These are phyloP conservation scores for Berkeleyomyces basicola DNA, from an alignment of 2,329 filamentous ascomycete genomes.

Conservation along the genomic window DNA sequence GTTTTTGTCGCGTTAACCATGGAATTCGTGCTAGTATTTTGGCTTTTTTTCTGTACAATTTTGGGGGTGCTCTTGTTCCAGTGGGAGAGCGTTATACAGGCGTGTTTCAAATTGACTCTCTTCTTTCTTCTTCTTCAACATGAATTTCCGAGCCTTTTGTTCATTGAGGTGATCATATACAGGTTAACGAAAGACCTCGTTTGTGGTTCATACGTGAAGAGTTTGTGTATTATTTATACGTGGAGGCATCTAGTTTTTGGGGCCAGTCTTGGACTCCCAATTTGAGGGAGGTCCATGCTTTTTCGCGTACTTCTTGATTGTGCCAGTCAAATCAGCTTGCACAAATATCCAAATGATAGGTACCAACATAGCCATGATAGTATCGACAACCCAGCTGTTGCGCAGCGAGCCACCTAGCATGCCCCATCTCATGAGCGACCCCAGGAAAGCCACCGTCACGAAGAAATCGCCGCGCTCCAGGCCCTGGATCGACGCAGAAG, in stretches of 20 bases:
- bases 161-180: not conserved
- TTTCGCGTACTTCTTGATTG: conserved; percentile 39
- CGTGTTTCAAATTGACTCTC: conserved; percentile 2
- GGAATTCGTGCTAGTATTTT: not conserved
- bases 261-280: conserved; percentile 20
- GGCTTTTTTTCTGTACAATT: not conserved
- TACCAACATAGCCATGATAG: conserved; percentile 36
- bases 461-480: conserved; percentile 69
- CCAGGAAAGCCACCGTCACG: conserved; percentile 59
- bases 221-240: not conserved
- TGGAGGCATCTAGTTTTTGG: conserved; percentile 2
- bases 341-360: conserved; percentile 42
- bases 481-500: conserved; percentile 48
- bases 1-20: not conserved
- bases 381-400: conserved; percentile 45
- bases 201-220: not conserved
- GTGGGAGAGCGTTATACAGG: not conserved
- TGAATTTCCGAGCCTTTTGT: not conserved
- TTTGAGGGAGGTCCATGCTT: conserved; percentile 41
- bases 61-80: not conserved
- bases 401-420: conserved; percentile 37
- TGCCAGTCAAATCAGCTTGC: conserved; percentile 36
- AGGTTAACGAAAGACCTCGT: not conserved
- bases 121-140: not conserved
- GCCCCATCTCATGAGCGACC: conserved; percentile 51